Conservation (phyloP, 2,329 filamentous ascomycete genomes). For the Trichophyton schoenleinii region DNA sequence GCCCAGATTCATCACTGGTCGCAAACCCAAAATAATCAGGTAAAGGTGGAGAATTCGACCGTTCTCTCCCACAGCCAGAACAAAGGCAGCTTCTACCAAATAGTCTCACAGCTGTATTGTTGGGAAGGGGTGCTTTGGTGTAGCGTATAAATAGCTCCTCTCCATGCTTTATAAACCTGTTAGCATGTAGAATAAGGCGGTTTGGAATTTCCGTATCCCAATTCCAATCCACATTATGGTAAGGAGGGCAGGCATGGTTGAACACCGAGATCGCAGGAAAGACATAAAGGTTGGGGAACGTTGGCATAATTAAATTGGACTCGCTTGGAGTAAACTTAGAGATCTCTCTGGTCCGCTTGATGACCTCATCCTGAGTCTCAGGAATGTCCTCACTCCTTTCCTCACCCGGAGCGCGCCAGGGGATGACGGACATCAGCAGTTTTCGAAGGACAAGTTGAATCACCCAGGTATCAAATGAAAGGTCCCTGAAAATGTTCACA, state of each 20-base stretch:
- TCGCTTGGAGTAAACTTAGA: background rate
- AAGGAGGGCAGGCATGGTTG: slow-evolving; percentile 17
- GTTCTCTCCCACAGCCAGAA: background rate
- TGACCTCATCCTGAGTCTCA: slow-evolving; percentile 2
- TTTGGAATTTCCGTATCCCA: slow-evolving; percentile 20
- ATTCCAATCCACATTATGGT: slow-evolving; percentile 21
- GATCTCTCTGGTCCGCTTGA: slow-evolving; percentile 7
- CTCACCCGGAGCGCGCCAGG: slow-evolving; percentile 18
- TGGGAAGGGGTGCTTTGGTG: background rate
- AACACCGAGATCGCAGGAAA: slow-evolving; percentile 25
- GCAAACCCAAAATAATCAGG: slow-evolving; percentile 1
- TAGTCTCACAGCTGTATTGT: slow-evolving; percentile 7
- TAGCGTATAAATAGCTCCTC: slow-evolving; percentile 19
- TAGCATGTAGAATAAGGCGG: slow-evolving; percentile 21
- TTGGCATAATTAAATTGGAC: slow-evolving; percentile 10
- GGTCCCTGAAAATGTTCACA: slow-evolving; percentile 27
- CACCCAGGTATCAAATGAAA: slow-evolving; percentile 28
- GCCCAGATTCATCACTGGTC: background rate
- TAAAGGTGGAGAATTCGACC: background rate
- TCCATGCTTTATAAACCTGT: slow-evolving; percentile 14
- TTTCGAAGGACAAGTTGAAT: slow-evolving; percentile 25
- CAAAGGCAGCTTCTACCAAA: slow-evolving; percentile 7
- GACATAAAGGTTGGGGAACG: slow-evolving; percentile 21
- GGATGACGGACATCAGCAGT: slow-evolving; percentile 21
- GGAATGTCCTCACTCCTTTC: slow-evolving; percentile 5